phyloP scores from a whole-genome alignment of 192 early-diverging fungal species.

The Umbelopsis ramanniana region DNA sequence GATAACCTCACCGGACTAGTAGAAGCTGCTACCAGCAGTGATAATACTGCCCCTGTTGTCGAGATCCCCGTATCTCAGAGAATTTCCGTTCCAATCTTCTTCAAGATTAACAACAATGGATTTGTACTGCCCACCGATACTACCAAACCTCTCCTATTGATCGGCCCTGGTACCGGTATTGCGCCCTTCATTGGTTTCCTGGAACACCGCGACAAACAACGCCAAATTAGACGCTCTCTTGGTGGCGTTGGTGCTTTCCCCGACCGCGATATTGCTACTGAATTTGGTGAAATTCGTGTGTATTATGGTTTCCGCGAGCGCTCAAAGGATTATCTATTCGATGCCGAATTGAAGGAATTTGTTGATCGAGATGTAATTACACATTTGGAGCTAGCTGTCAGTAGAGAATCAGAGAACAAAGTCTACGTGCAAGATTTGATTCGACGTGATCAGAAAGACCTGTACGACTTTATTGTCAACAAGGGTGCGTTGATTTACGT shows the following conservation, averaged over 20 bases:
- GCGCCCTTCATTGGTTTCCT: slow-evolving; percentile 92
- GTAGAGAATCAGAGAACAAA: slow-evolving; percentile 65
- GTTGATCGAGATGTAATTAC: slow-evolving; percentile 57
- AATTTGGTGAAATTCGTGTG: slow-evolving; percentile 66
- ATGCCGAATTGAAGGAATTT: slow-evolving; percentile 58
- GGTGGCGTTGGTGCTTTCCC: slow-evolving; percentile 28
- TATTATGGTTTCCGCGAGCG: slow-evolving; percentile 85
- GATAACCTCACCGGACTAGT: slow-evolving; percentile 61
- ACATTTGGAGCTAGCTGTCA: slow-evolving; percentile 65
- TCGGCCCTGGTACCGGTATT: slow-evolving; percentile 95
- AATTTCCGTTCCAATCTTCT: slow-evolving; percentile 50
- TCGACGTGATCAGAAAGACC: slow-evolving; percentile 49
- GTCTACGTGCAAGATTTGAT: slow-evolving; percentile 90
- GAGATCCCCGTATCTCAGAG: neutral
- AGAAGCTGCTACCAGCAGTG: slow-evolving; percentile 13
- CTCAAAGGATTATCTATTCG: slow-evolving; percentile 73
- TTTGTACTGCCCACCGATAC: slow-evolving; percentile 73
- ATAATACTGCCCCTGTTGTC: neutral
- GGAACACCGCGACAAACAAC: slow-evolving; percentile 68
- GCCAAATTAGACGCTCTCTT: slow-evolving; percentile 44
- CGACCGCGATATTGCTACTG: slow-evolving; percentile 34
- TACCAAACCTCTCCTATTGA: slow-evolving; percentile 75
- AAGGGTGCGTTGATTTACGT: slow-evolving; percentile 74
- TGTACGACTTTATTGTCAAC: slow-evolving; percentile 62
- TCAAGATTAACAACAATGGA: slow-evolving; percentile 57